Conservation (phyloP, 2,329 filamentous ascomycete species). For the Neonectria magnoliae region DNA sequence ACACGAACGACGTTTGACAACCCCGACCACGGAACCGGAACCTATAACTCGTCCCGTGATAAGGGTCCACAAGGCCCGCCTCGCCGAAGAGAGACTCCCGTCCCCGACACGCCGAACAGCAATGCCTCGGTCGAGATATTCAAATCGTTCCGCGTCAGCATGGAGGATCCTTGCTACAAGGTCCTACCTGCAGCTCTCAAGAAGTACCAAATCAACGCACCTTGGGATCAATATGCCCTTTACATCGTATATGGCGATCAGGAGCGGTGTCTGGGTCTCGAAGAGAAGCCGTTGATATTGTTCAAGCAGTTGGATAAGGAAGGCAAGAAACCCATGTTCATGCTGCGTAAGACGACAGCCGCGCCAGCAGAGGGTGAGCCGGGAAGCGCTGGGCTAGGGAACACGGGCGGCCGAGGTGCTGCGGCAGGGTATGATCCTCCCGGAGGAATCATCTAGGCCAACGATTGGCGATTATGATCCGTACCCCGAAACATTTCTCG, state of each 20-base stretch:
- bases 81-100: constrained; percentile 70
- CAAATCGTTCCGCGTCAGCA: constrained; percentile 97
- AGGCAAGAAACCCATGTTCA: constrained; percentile 99
- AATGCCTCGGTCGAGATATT: constrained; percentile 88
- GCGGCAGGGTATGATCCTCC: constrained; percentile 65
- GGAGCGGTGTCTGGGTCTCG: constrained; percentile 88
- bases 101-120: constrained; percentile 67
- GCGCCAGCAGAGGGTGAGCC: constrained; percentile 63
- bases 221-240: constrained; percentile 95
- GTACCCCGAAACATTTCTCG: constrained; percentile 12
- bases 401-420: constrained; percentile 54
- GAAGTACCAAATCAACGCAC: constrained; percentile 98
- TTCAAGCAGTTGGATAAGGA: constrained; percentile 98
- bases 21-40: constrained; percentile 51
- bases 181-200: constrained; percentile 94
- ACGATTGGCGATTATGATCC: constrained; percentile 13
- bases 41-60: constrained; percentile 44
- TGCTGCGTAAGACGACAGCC: constrained; percentile 79
- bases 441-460: constrained; percentile 65
- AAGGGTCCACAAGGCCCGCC: constrained; percentile 52
- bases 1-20: constrained; percentile 66
- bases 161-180: constrained; percentile 98
- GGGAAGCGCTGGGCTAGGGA: constrained; percentile 63
- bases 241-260: constrained; percentile 99
- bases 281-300: constrained; percentile 93